Evolutionary conservation across 371 early-diverging fungal genomes (phyloP).

Genomic region (Mortierella sp.): DNA sequence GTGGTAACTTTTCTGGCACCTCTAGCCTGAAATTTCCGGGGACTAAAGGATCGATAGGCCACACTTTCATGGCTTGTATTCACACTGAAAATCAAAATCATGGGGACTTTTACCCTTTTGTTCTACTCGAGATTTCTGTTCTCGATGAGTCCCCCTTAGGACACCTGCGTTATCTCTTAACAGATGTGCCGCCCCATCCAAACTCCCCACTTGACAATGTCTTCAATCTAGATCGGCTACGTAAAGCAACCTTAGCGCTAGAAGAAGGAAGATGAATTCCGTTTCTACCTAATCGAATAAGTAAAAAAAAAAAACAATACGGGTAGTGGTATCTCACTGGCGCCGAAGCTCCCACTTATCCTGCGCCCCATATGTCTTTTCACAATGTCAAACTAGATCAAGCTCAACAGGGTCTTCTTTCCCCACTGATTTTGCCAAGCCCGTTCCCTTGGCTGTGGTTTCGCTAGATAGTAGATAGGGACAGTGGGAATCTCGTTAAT

Average conservation of each 20-base stretch:
- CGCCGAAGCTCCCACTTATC: constrained; percentile 67
- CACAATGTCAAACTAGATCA: too few relatives aligned
- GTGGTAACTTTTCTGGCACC: too few relatives aligned
- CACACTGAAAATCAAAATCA: constrained; percentile 70
- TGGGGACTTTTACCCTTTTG: constrained; percentile 70
- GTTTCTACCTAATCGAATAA: constrained; percentile 63
- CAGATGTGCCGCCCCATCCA: constrained; percentile 76
- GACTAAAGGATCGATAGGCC: too few relatives aligned
- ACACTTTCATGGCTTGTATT: too few relatives aligned
- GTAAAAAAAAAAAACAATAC: constrained; percentile 70
- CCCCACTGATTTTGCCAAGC: too few relatives aligned
- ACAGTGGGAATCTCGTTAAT: too few relatives aligned
- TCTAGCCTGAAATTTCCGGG: too few relatives aligned
- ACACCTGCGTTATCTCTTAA: constrained; percentile 74
- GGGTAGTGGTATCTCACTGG: constrained; percentile 69
- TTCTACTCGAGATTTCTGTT: constrained; percentile 75
- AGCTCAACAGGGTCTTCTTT: too few relatives aligned
- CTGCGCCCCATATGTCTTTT: constrained; percentile 68
- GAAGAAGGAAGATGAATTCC: constrained; percentile 56
- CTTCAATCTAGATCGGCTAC: constrained; percentile 61
- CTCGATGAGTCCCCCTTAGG: constrained; percentile 72
- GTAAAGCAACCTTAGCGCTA: constrained; percentile 50
- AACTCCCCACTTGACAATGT: constrained; percentile 74
- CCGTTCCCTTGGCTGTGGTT: too few relatives aligned
- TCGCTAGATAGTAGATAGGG: too few relatives aligned